Conservation (phyloP, 148 eudicot species). For the Selenicereus undatus region DNA sequence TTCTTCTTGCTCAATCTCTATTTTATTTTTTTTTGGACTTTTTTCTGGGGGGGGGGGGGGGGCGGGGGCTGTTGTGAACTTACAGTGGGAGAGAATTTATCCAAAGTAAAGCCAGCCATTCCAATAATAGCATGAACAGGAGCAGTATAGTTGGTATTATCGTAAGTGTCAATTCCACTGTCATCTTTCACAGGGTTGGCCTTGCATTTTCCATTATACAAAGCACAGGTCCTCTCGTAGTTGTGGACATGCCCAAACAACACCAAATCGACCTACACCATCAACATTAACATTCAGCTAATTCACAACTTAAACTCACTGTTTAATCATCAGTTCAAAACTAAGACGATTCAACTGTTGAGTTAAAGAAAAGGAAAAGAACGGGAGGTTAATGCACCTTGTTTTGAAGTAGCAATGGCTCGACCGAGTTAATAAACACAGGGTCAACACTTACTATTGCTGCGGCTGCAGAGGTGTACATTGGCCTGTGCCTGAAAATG, state of each 20-base stretch:
- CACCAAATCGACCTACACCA: constrained; percentile 56
- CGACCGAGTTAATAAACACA: constrained; percentile 49
- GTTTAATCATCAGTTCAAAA: not conserved
- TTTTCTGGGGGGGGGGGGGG: not conserved
- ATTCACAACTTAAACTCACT: not conserved
- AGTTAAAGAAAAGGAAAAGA: not conserved
- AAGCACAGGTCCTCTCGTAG: constrained; percentile 73
- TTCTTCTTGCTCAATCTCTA: not conserved
- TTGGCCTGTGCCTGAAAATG: constrained; percentile 71
- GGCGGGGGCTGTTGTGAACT: not conserved
- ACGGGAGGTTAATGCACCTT: constrained; percentile 34
- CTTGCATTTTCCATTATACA: constrained; percentile 52
- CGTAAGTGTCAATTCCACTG: constrained; percentile 54
- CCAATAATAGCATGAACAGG: constrained; percentile 83
- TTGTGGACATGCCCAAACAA: constrained; percentile 75
- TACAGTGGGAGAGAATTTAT: constrained; percentile 35
- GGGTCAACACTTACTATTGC: constrained; percentile 37
- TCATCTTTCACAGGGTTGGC: constrained; percentile 61
- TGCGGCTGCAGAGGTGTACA: constrained; percentile 47
- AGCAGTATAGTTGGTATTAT: constrained; percentile 53
- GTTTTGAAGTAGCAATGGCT: constrained; percentile 64
- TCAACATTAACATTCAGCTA: not conserved
- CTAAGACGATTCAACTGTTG: not conserved
- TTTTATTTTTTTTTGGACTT: not conserved
- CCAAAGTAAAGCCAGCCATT: constrained; percentile 85